phyloP scores from a whole-genome alignment of 1,284 basidiomycete genomes.

The Chiua sp. region DNA sequence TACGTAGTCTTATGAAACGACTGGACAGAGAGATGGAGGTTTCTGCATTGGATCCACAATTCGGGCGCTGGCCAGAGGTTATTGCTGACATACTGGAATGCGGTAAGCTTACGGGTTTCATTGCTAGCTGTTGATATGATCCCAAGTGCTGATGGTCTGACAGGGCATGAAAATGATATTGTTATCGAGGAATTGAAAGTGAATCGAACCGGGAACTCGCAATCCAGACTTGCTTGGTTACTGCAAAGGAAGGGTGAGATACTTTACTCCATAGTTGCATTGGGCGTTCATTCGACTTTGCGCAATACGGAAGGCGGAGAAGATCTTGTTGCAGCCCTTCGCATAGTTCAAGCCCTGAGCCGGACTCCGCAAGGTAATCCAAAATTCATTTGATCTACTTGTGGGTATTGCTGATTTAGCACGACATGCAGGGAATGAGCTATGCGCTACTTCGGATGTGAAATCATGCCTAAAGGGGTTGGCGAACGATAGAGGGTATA shows the following conservation, averaged over 20 bases:
- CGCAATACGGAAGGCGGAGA: too few species aligned
- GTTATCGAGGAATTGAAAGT: not conserved
- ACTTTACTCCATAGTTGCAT: not conserved
- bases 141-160: not conserved
- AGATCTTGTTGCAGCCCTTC: not conserved
- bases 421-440: not conserved
- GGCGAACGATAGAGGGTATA: not conserved
- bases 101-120: not conserved
- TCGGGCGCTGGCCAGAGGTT: not conserved
- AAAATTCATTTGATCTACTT: not conserved
- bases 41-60: not conserved
- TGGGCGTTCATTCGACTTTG: not conserved
- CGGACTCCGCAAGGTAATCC: not conserved
- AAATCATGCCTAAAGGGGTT: not conserved
- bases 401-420: not conserved
- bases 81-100: not conserved
- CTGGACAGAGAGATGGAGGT: not conserved
- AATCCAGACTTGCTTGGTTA: not conserved
- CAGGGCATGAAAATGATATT: not conserved
- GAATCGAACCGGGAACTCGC: not conserved
- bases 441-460: not conserved
- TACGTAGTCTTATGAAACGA: not conserved
- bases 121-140: not conserved
- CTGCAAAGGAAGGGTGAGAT: not conserved
- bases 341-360: not conserved